phyloP scores from a whole-genome alignment of 225 moss, liverwort and hornwort genomes.

The Marchantia polymorpha region DNA sequence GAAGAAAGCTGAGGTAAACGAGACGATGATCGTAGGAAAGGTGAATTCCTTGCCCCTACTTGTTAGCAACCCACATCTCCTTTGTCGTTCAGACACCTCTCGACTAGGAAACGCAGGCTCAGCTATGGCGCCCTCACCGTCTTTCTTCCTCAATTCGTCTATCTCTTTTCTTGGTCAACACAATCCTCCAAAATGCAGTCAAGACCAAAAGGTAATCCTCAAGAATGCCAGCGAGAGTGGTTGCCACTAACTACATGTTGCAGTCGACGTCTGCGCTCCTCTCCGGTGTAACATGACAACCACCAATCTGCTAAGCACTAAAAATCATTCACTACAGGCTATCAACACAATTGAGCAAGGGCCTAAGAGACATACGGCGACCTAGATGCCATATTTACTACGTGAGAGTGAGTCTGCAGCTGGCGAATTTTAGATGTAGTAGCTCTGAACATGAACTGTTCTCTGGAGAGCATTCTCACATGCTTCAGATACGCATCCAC shows the following conservation, averaged over 20 bases:
- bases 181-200: neutral
- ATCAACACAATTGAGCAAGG: neutral
- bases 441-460: conserved; percentile 89
- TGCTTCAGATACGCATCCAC: conserved; percentile 95
- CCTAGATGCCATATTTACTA: conserved; percentile 77
- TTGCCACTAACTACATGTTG: neutral
- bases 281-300: neutral
- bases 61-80: neutral
- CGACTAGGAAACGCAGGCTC: neutral
- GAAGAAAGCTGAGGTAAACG: neutral
- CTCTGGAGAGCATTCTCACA: conserved; percentile 83
- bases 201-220: neutral
- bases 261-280: neutral
- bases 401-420: conserved; percentile 71
- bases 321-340: conserved; percentile 2
- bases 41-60: neutral
- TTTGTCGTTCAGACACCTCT: neutral
- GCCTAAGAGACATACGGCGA: conserved; percentile 62
- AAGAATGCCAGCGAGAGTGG: neutral
- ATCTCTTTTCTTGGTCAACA: neutral
- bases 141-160: neutral
- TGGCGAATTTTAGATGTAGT: conserved; percentile 66
- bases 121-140: neutral
- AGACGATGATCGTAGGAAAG: neutral
- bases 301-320: conserved; percentile 3